A percentile compares a stretch with the other conserved stretches of the same genome.
phyloP scores from a whole-genome alignment of 164 flowering plant species.

The Aristolochia contorta region DNA sequence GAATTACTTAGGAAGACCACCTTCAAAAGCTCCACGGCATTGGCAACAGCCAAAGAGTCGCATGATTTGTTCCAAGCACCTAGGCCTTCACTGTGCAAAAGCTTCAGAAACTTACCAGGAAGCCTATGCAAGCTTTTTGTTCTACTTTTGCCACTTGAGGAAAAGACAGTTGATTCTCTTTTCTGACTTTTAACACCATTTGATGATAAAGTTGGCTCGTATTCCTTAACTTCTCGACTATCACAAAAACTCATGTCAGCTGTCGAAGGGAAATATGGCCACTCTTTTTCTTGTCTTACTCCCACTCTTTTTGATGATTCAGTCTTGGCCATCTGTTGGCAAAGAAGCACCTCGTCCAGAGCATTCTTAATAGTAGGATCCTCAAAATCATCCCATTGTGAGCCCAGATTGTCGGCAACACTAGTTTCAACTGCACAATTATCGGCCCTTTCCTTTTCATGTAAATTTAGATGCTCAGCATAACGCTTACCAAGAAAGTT shows the following conservation, averaged over 20 bases:
- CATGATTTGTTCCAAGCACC: slow-evolving; percentile 25
- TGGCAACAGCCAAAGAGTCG: slow-evolving; percentile 76
- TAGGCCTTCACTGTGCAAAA: slow-evolving; percentile 25
- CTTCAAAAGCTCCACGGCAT: slow-evolving; percentile 85
- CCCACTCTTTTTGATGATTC: slow-evolving; percentile 26
- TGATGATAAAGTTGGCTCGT: slow-evolving; percentile 13
- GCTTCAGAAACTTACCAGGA: slow-evolving; percentile 43
- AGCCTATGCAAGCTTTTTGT: slow-evolving; percentile 25
- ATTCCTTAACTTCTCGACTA: slow-evolving; percentile 8
- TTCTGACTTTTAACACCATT: slow-evolving; percentile 10
- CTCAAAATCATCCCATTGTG: slow-evolving; percentile 79
- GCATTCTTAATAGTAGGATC: slow-evolving; percentile 34
- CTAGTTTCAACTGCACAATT: slow-evolving; percentile 9
- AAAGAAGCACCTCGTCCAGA: slow-evolving; percentile 56
- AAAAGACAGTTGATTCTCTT: slow-evolving; percentile 13
- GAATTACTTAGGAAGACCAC: slow-evolving; percentile 74
- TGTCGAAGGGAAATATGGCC: slow-evolving; percentile 14
- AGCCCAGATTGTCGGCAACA: slow-evolving; percentile 11
- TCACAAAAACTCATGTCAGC: slow-evolving; percentile 10
- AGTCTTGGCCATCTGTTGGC: slow-evolving; percentile 37
- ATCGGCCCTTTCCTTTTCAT: slow-evolving; percentile 18
- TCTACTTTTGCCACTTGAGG: slow-evolving; percentile 9
- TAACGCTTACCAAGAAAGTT: slow-evolving; percentile 59
- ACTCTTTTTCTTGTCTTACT: slow-evolving; percentile 17
- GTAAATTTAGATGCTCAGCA: slow-evolving; percentile 36